Evolutionary conservation across 441 rosid species (phyloP).

Genomic region (Jatropha podagrica): DNA sequence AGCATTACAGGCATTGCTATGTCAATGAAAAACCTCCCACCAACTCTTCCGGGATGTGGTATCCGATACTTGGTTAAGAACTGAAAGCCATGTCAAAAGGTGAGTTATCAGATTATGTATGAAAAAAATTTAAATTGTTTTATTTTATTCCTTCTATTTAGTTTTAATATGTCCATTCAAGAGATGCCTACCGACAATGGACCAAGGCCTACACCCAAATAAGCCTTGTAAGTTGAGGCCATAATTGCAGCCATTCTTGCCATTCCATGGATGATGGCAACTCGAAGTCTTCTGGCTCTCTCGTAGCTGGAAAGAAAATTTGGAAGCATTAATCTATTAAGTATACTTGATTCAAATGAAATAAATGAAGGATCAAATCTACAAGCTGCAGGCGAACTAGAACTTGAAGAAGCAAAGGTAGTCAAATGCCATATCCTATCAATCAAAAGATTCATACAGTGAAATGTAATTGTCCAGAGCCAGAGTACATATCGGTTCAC

Average conservation of each 20-base stretch:
- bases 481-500: background rate
- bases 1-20: slow-evolving; percentile 85
- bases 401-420: background rate
- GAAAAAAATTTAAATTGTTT: background rate
- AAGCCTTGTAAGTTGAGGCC: slow-evolving; percentile 94
- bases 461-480: background rate
- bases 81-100: slow-evolving; percentile 36
- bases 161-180: slow-evolving; percentile 1
- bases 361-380: background rate
- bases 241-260: slow-evolving; percentile 95
- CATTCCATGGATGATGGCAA: slow-evolving; percentile 85
- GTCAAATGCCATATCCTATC: background rate
- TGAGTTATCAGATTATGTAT: slow-evolving; percentile 3
- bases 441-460: background rate
- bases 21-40: slow-evolving; percentile 79
- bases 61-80: slow-evolving; percentile 83
- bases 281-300: slow-evolving; percentile 70
- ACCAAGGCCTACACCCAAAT: slow-evolving; percentile 95
- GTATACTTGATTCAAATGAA: slow-evolving; percentile 3
- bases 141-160: background rate
- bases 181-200: slow-evolving; percentile 64
- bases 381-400: background rate
- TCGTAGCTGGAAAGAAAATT: slow-evolving; percentile 55
- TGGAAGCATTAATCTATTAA: slow-evolving; percentile 2
- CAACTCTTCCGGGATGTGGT: slow-evolving; percentile 88